These are phyloP conservation scores for Sphenostylis stenocarpa DNA, from an alignment of 306 rosid genomes.

Conservation along the genomic window DNA sequence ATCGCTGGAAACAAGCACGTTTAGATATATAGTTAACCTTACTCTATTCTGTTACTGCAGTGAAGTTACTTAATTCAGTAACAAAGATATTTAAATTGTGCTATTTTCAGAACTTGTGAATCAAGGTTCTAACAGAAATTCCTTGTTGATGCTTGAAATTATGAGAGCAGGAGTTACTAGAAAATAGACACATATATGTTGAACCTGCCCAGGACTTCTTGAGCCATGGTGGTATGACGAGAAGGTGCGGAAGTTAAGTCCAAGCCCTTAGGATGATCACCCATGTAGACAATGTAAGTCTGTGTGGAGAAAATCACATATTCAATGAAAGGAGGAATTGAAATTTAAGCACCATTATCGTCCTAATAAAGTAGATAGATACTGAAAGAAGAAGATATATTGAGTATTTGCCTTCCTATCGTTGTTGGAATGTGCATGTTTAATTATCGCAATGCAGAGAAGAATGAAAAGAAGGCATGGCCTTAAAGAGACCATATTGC, in stretches of 20 bases:
- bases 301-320: conserved; percentile 4
- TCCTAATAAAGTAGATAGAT: neutral
- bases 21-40: neutral
- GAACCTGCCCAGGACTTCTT: conserved; percentile 40
- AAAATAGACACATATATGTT: neutral
- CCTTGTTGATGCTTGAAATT: neutral
- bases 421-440: conserved; percentile 4
- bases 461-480: neutral
- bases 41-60: neutral
- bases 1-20: neutral
- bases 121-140: neutral
- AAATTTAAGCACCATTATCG: too few species aligned
- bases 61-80: neutral
- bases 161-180: neutral
- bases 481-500: conserved; percentile 7
- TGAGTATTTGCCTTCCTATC: conserved; percentile 28
- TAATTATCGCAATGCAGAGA: neutral
- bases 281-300: conserved; percentile 50
- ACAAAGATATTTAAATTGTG: neutral
- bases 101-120: neutral
- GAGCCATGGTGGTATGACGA: conserved; percentile 40
- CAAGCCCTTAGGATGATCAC: conserved; percentile 35
- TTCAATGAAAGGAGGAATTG: neutral
- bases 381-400: neutral
- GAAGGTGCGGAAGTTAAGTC: conserved; percentile 20